phyloP scores from a whole-genome alignment of 106 monocot species.

The Platanthera guangdongensis region DNA sequence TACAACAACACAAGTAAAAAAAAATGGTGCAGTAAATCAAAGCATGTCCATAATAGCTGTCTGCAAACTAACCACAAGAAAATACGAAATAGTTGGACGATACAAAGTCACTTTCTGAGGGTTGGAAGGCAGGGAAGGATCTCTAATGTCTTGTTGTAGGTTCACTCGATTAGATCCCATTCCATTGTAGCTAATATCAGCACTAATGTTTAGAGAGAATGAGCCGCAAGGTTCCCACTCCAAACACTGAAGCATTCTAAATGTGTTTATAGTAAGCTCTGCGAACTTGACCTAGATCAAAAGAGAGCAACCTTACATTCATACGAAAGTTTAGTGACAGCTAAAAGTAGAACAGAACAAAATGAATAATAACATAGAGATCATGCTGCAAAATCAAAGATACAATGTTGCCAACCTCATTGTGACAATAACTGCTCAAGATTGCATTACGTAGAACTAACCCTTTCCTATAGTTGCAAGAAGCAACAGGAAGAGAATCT shows the following conservation, averaged over 20 bases:
- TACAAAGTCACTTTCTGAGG: constrained; percentile 6
- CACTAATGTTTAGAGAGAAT: constrained; percentile 34
- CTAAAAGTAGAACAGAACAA: neutral
- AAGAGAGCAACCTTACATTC: neutral
- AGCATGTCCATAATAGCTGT: neutral
- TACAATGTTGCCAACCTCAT: constrained; percentile 45
- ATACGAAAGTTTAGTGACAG: neutral
- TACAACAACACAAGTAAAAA: neutral
- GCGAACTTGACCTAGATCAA: constrained; percentile 64
- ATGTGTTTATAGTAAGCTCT: constrained; percentile 76
- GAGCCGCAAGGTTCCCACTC: constrained; percentile 94
- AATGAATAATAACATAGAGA: neutral
- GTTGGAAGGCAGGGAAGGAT: constrained; percentile 71
- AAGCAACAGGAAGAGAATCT: constrained; percentile 33
- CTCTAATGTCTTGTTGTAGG: constrained; percentile 63
- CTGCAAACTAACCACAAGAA: constrained; percentile 1
- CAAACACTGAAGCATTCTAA: constrained; percentile 88
- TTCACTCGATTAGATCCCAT: constrained; percentile 35
- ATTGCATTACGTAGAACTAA: constrained; percentile 52
- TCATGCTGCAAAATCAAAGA: neutral
- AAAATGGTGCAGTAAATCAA: neutral
- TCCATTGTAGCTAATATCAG: constrained; percentile 29
- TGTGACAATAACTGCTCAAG: constrained; percentile 63
- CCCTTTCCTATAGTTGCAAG: constrained; percentile 22
- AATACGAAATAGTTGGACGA: constrained; percentile 2